Evolutionary conservation across 2,329 filamentous ascomycete genomes (phyloP), one percentile per base, ranked within the genome.

Genomic region (Sporothrix phasma): DNA sequence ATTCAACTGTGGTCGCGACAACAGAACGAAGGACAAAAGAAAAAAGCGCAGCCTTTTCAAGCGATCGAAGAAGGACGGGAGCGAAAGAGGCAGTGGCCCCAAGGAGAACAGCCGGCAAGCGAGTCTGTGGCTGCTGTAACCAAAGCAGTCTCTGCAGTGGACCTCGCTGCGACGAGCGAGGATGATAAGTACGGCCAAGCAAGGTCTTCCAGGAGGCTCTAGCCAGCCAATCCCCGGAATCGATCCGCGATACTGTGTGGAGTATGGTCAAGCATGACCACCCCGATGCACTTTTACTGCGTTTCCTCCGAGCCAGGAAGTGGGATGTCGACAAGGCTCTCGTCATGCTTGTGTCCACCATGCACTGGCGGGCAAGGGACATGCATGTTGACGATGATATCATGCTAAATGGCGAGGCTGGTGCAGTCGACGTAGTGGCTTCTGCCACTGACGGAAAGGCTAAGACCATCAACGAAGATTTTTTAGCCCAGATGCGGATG

Each of bases 251-350:
- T 17, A 87, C 92, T 0, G 89, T 97, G 72, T 97, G 94, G 94
- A 83, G 79, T 69, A 96, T 97, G 91, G 84, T 93, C 65, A 99
- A 97, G 79, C 88, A 94, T 71, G 94, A 99, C 72, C 86, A 97
- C 73, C 94, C 94, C 0, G 94, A 99, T 76, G 88, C 88, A 2
- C 79, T 95, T 19, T 77, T 93, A 17, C 77, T 96, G 64, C 86
- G 92, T 47, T 96, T 96, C 75, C 79, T 96, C 64, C 82, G 92
- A 61, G 92, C 92, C n/a, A 83, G 92, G 53, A 96, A 96, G 76
- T 99, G 94, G 94, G 91, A 99, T 72, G 86, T 96, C 19, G 88
- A 96, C 61, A 92, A 91, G 73, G 94, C 94, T 3, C 81, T 97
- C 29, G 83, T 96, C 69, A 99, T 99, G 94, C 78, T 97, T 74